Evolutionary conservation across 768 basidiomycete genomes (phyloP).

Genomic region (Amyloporia xantha): DNA sequence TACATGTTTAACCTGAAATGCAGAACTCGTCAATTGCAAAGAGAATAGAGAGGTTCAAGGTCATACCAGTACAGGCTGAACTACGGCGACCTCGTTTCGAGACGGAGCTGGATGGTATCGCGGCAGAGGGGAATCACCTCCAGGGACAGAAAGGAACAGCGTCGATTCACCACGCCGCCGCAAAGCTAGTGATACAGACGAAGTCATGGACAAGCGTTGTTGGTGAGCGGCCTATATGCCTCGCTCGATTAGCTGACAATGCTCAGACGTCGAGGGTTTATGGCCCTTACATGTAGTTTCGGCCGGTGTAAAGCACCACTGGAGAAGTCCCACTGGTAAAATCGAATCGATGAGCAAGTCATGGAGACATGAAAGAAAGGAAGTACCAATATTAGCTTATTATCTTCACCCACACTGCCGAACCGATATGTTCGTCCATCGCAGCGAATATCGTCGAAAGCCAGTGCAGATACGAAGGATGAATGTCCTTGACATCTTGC

Average conservation of each 20-base stretch:
- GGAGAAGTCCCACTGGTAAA: constrained; percentile 84
- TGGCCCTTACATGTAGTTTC: constrained; percentile 49
- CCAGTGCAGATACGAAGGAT: constrained; percentile 84
- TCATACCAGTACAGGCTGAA: constrained; percentile 82
- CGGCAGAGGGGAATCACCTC: constrained; percentile 36
- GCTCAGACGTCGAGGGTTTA: too few relatives aligned
- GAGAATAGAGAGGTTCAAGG: not conserved
- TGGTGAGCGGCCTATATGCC: constrained; percentile 46
- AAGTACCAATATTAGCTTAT: constrained; percentile 82
- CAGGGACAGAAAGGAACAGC: constrained; percentile 43
- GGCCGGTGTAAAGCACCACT: constrained; percentile 87
- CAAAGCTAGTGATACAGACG: constrained; percentile 66
- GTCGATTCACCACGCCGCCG: constrained; percentile 48
- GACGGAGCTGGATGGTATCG: constrained; percentile 87
- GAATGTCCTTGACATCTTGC: constrained; percentile 97
- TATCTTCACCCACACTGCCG: constrained; percentile 95
- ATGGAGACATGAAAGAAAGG: not conserved
- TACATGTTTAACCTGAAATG: constrained; percentile 64
- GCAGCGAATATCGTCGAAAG: constrained; percentile 85
- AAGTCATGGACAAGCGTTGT: constrained; percentile 72
- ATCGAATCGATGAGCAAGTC: constrained; percentile 9
- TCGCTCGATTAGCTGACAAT: too few relatives aligned
- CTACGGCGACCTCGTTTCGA: constrained; percentile 80
- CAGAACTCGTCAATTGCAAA: not conserved
- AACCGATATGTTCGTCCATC: constrained; percentile 91